Evolutionary conservation across 441 rosid species (phyloP), one percentile per base, ranked within the genome.

Genomic region (Brassica hybrid): DNA sequence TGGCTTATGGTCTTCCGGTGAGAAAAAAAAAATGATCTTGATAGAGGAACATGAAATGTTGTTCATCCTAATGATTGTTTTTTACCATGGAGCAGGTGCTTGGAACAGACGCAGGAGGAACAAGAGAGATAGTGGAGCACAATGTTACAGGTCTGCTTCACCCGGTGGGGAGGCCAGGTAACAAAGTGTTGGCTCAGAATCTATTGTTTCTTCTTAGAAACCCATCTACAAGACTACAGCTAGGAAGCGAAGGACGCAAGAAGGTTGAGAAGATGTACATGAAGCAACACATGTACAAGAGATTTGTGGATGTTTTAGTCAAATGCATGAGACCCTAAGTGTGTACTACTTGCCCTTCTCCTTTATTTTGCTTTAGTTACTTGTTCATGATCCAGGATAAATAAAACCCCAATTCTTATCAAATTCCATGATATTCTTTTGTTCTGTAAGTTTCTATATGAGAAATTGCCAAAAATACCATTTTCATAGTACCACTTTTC

Each of bases 1-100:
- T 95, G 99, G 95, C 96, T 4, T 95, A 91, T 69, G 94, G 96
- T 73, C 92, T 95, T 84, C 97, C 99, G 95, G 95, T 95, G 72
- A 86, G 82, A 69, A 74, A 58, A 69, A 91, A 69, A 5, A 21
- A 21, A 21, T 21, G 27, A 43, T 60, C 7, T 54, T 52, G 23
- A 68, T 69, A 11, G 14, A 68, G 12, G 5, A 62, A 62, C 68
- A 30, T 61, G 60, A 27, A 56, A 38, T 61, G 54, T 21, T 57
- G 0, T 2, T 23, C 19, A 69, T 65, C 2, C n/a, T 69, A 64
- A 65, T 65, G 18, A 69, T 9, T 63, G 63, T 21, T 45, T 69
- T 60, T 32, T n/a, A 4, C 18, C 3, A 32, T 64, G 72, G 79
- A 30, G 0, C 43, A 79, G 82, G 79, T 79, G 27, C 82, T 93